A percentile compares a stretch with the other conserved stretches of the same genome.
Evolutionary conservation across 768 basidiomycete species (phyloP).

Genomic region (Xerocomellus amylosporus): DNA sequence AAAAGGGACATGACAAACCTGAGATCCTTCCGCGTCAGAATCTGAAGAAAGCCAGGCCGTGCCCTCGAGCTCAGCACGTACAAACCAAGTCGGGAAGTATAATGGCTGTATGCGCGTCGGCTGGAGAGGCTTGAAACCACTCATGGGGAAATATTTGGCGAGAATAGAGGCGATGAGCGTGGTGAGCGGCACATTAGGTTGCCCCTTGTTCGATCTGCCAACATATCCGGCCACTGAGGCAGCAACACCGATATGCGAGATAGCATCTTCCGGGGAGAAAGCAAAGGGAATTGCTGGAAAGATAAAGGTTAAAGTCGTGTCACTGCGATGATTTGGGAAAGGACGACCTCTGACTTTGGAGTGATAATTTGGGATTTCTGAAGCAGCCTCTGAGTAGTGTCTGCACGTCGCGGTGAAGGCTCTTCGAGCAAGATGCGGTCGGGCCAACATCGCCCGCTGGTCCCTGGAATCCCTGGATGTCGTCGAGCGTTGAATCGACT

Average conservation of each 20-base stretch:
- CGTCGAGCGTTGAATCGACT: neutral
- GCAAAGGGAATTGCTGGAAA: slow-evolving; percentile 51
- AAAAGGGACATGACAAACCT: slow-evolving; percentile 18
- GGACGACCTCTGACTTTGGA: slow-evolving; percentile 41
- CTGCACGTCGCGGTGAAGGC: slow-evolving; percentile 2
- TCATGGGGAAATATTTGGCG: slow-evolving; percentile 37
- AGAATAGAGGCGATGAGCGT: slow-evolving; percentile 30
- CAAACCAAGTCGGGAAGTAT: slow-evolving; percentile 64
- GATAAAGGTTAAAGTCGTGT: slow-evolving; percentile 6
- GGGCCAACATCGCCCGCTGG: slow-evolving; percentile 17
- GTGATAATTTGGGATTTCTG: slow-evolving; percentile 23
- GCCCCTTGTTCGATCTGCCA: slow-evolving; percentile 13
- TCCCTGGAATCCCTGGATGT: too few relatives aligned
- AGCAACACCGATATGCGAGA: slow-evolving; percentile 35
- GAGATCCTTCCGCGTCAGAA: slow-evolving; percentile 22
- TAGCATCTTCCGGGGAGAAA: slow-evolving; percentile 45
- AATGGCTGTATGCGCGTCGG: slow-evolving; percentile 50
- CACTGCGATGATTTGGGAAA: neutral
- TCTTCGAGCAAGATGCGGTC: slow-evolving; percentile 5
- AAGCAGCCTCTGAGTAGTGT: slow-evolving; percentile 19
- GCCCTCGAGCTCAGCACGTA: slow-evolving; percentile 52
- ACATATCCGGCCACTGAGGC: slow-evolving; percentile 33
- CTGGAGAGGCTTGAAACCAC: slow-evolving; percentile 38
- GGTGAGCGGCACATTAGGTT: slow-evolving; percentile 20
- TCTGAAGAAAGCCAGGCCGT: slow-evolving; percentile 28